Conservation (phyloP, 2,329 filamentous ascomycete species). For the Metarhizium anisopliae region DNA sequence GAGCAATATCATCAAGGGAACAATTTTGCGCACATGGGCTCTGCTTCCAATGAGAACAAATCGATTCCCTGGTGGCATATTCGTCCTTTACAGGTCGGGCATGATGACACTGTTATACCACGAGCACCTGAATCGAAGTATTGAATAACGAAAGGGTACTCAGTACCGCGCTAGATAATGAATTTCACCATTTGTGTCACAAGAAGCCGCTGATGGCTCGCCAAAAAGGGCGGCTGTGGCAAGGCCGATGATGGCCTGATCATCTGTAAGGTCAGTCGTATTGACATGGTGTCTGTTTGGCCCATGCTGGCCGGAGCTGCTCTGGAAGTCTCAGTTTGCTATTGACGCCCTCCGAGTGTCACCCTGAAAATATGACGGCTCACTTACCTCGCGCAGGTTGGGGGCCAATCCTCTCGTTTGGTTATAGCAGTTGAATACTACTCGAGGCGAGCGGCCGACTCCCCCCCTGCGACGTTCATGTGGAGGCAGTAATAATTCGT, state of each 20-base stretch:
- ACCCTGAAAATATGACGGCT: not conserved
- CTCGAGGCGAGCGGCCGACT: not conserved
- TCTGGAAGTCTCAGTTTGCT: not conserved
- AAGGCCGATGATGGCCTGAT: not conserved
- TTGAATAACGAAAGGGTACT: not conserved
- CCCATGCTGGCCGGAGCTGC: not conserved
- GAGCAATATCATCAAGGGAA: not conserved
- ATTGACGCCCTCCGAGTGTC: not conserved
- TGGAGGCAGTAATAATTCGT: not conserved
- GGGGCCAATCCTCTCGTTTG: not conserved
- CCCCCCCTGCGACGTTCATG: not conserved
- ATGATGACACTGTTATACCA: not conserved
- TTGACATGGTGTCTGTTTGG: not conserved
- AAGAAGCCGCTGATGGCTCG: not conserved
- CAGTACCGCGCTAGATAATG: not conserved
- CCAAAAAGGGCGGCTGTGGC: not conserved
- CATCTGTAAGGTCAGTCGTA: not conserved
- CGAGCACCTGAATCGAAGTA: not conserved
- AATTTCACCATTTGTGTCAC: not conserved
- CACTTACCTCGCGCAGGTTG: not conserved
- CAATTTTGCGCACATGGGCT: not conserved
- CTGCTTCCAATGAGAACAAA: not conserved
- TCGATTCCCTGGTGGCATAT: not conserved
- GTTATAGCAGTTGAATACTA: not conserved
- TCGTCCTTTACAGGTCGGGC: not conserved